phyloP scores from a whole-genome alignment of 2,329 filamentous ascomycete genomes.

The Beauveria asiatica region DNA sequence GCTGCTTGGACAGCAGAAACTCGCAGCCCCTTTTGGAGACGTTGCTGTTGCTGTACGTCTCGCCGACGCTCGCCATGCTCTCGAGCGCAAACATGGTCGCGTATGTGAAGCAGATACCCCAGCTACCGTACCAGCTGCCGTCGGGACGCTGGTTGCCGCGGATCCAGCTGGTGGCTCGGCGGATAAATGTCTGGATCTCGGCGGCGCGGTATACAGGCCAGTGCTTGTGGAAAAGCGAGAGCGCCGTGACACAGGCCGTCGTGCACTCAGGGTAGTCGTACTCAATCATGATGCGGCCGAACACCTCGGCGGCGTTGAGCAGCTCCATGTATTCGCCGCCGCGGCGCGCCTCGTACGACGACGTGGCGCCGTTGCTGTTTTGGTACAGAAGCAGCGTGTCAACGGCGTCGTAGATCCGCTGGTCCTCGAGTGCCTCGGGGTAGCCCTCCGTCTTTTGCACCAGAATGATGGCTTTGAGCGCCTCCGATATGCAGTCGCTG shows the following conservation, averaged over 20 bases:
- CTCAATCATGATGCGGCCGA: slow-evolving; percentile 95
- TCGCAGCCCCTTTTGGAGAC: slow-evolving; percentile 68
- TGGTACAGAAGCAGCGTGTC: slow-evolving; percentile 90
- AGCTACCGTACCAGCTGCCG: slow-evolving; percentile 95
- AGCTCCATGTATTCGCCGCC: slow-evolving; percentile 71
- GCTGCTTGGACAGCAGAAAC: slow-evolving; percentile 78
- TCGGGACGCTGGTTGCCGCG: slow-evolving; percentile 67
- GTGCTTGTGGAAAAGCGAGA: slow-evolving; percentile 71
- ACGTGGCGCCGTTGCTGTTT: slow-evolving; percentile 75
- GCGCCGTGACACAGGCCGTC: slow-evolving; percentile 81
- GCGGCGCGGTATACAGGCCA: slow-evolving; percentile 71
- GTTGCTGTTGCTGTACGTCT: slow-evolving; percentile 67
- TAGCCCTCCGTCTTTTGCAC: slow-evolving; percentile 73
- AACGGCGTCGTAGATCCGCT: slow-evolving; percentile 76
- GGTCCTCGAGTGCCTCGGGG: slow-evolving; percentile 63
- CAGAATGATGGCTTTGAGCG: slow-evolving; percentile 75
- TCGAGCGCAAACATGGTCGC: slow-evolving; percentile 94
- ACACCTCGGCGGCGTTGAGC: slow-evolving; percentile 93
- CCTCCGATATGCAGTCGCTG: slow-evolving; percentile 89
- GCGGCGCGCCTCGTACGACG: slow-evolving; percentile 79
- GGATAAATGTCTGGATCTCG: slow-evolving; percentile 68
- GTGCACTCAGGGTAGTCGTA: slow-evolving; percentile 99
- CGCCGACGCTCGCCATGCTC: slow-evolving; percentile 70
- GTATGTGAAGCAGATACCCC: slow-evolving; percentile 98
- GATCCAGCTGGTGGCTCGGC: slow-evolving; percentile 72